phyloP scores from a whole-genome alignment of 2,329 filamentous ascomycete species.

The Malbranchea zuffiana region DNA sequence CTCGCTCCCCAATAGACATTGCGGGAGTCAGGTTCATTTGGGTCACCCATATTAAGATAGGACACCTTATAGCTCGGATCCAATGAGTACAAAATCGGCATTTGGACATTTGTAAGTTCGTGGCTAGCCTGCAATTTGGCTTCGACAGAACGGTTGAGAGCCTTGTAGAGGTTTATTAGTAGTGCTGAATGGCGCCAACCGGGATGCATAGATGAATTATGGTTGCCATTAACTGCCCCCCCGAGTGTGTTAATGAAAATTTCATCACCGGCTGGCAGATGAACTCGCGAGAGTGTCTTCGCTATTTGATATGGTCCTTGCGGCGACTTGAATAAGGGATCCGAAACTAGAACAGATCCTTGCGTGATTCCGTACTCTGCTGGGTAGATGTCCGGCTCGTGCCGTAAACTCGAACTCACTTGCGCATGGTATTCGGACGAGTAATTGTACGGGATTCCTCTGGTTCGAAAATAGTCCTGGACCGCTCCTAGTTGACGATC shows the following conservation, averaged over 20 bases:
- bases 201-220: conserved; percentile 9
- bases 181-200: conserved; percentile 8
- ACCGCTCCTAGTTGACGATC: too few relatives aligned
- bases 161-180: conserved; percentile 6
- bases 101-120: conserved; percentile 5
- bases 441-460: conserved; percentile 39
- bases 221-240: conserved; percentile 4
- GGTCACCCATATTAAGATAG: conserved; percentile 12
- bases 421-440: conserved; percentile 20
- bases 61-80: conserved; percentile 6
- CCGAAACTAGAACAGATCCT: conserved; percentile 8
- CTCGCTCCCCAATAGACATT: conserved; percentile 12
- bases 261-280: conserved; percentile 3
- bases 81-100: conserved; percentile 9
- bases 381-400: conserved; percentile 15
- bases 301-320: conserved; percentile 7
- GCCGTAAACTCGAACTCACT: conserved; percentile 3
- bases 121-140: conserved; percentile 1
- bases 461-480: too few relatives aligned
- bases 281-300: conserved; percentile 1
- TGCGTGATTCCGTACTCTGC: conserved; percentile 15
- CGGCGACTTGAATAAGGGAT: conserved; percentile 7
- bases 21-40: conserved; percentile 11
- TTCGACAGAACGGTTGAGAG: conserved; percentile 7
- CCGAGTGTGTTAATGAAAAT: conserved; percentile 9